Percentiles rank a stretch among this genome's conserved stretches.
phyloP scores from a whole-genome alignment of 495 filamentous ascomycete genomes.

The Xylaria flabelliformis region DNA sequence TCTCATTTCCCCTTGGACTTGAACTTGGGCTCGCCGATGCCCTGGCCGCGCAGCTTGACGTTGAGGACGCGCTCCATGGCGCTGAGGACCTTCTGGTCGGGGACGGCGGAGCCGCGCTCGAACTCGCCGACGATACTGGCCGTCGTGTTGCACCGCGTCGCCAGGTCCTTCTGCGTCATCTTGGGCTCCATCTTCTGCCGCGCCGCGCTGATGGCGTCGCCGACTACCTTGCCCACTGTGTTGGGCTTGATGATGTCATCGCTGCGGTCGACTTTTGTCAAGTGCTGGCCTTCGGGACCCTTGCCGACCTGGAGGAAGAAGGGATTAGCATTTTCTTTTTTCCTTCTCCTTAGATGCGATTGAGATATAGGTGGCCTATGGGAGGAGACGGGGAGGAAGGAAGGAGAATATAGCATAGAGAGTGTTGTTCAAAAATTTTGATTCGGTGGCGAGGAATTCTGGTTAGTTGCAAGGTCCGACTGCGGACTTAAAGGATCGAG shows the following conservation, averaged over 20 bases:
- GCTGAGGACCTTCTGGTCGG: constrained; percentile 83
- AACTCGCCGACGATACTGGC: constrained; percentile 79
- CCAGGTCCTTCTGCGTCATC: constrained; percentile 97
- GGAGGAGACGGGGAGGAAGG: too few relatives aligned
- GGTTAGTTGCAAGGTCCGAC: not conserved
- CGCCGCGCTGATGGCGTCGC: constrained; percentile 77
- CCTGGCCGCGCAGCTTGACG: constrained; percentile 79
- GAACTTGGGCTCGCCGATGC: constrained; percentile 80
- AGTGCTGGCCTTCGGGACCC: constrained; percentile 81
- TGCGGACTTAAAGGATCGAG: not conserved
- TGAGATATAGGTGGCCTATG: too few relatives aligned
- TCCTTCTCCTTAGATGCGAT: not conserved
- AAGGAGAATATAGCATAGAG: not conserved
- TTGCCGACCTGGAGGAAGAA: constrained; percentile 33
- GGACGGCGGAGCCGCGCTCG: constrained; percentile 79
- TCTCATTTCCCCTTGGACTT: constrained; percentile 64
- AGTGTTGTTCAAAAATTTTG: not conserved
- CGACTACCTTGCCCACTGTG: constrained; percentile 81
- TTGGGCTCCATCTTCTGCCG: constrained; percentile 76
- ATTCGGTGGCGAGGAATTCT: not conserved
- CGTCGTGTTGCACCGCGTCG: constrained; percentile 91
- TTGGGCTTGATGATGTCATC: constrained; percentile 98
- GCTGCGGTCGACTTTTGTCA: constrained; percentile 97
- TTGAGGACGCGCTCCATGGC: constrained; percentile 85
- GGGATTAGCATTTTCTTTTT: constrained; percentile 3